Base-by-base conservation (phyloP, 1,284 basidiomycete species). In the Bjerkandera adusta region DNA sequence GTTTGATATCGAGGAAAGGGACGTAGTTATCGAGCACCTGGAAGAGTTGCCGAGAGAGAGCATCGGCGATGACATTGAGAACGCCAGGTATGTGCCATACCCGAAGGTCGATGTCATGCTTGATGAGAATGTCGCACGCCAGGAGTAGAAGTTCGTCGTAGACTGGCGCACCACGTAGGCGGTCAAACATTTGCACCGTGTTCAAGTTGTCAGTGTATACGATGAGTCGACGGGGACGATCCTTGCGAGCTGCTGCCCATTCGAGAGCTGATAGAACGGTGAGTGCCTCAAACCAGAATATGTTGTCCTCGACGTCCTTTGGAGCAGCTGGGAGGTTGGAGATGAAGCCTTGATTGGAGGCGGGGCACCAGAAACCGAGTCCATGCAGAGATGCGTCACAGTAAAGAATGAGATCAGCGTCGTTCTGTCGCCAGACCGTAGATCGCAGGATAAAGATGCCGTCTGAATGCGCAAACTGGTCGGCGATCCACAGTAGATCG, bases 161-260 rank as follows among this genome's bases (percentile, higher is more conserved):
- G 0, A n/a, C 5, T 0, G 60, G 62, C 0, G 12, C 4, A 0
- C 60, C 58, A 1, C 51, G 40, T 4, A 73, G 44, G 0, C 63
- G 52, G 42, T 60, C 51, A 52, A 72, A 74, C 5, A 71, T 62
- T 20, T 62, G 46, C 3, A 69, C 65, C 0, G 61, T 62, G 51
- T 68, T 66, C 0, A 41, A 20, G 48, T 63, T 71, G 48, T 74
- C 68, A 1, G 67, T 54, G 33, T 45, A 61, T 3, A 67, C 53
- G 1, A 48, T 45, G 4, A 64, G n/a, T 4, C 52, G 50, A 5
- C 35, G 25, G 1, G 49, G 46, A 10, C 12, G 39, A 15, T 27
- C 24, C 2, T 3, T 34, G 0, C 49, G 36, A 10, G 45, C 15
- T 8, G 32, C 22, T 5, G 47, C 45, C 30, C 43, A 49, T 0